Evolutionary conservation across 2,329 filamentous ascomycete species (phyloP).

Genomic region (Exutisphaerella laricina): DNA sequence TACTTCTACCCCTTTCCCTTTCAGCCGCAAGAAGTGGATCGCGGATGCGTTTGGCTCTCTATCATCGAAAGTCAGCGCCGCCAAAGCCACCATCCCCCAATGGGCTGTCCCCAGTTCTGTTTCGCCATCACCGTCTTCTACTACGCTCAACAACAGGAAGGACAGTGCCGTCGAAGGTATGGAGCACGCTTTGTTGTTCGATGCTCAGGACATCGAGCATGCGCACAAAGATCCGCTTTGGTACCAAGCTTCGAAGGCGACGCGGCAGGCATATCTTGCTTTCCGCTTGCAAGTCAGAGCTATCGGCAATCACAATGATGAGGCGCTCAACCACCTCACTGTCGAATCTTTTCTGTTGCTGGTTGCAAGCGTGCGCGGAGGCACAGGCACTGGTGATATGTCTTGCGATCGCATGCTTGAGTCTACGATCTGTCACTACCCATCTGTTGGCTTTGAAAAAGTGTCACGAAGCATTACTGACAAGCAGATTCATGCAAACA

Average conservation of each 20-base stretch:
- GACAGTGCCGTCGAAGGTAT: not conserved
- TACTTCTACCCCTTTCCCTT: conserved; percentile 11
- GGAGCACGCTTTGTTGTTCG: too few relatives aligned
- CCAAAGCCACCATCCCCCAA: conserved; percentile 18
- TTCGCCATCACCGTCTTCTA: conserved; percentile 5
- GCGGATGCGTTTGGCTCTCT: conserved; percentile 17
- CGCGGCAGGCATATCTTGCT: conserved; percentile 14
- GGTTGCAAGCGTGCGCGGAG: conserved; percentile 19
- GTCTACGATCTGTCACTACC: conserved; percentile 16
- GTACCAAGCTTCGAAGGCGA: conserved; percentile 14
- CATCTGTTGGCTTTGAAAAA: conserved; percentile 12
- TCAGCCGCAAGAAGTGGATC: conserved; percentile 13
- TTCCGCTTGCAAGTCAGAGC: conserved; percentile 7
- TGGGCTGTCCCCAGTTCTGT: conserved; percentile 29
- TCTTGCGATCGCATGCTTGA: conserved; percentile 16
- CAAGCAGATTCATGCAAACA: conserved; percentile 16
- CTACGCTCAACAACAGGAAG: not conserved
- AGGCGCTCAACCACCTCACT: conserved; percentile 20
- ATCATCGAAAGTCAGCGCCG: conserved; percentile 14
- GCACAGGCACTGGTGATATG: conserved; percentile 15
- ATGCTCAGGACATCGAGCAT: not conserved
- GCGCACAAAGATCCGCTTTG: conserved; percentile 9
- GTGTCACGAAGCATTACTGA: conserved; percentile 22
- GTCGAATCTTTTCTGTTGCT: conserved; percentile 25
- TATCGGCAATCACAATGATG: conserved; percentile 7